These are phyloP conservation scores for Crithidia sp. DNA, from an alignment of 208 protist genomes.

Conservation along the genomic window DNA sequence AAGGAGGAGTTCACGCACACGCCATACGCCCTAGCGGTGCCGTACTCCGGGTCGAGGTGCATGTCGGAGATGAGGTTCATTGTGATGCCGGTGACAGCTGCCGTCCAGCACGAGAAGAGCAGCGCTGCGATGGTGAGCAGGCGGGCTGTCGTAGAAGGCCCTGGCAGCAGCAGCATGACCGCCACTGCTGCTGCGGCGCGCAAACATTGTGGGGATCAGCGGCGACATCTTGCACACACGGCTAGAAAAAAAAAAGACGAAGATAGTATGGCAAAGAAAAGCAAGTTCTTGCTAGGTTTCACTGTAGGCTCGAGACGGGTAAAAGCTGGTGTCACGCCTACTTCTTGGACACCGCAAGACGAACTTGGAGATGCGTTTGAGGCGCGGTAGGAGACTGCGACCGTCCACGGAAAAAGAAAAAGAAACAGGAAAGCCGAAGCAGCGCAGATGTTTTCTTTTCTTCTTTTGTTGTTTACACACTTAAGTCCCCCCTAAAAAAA, in stretches of 20 bases:
- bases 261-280: not conserved
- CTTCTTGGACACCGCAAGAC: too few species aligned
- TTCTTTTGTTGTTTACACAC: not conserved
- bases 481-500: not conserved
- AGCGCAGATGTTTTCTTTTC: not conserved
- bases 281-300: not conserved
- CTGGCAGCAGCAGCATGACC: not conserved
- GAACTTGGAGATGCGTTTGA: too few species aligned
- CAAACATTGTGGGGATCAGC: not conserved
- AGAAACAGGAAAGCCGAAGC: not conserved
- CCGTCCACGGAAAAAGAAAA: too few species aligned
- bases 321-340: too few species aligned
- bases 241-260: not conserved
- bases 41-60: conserved; percentile 81
- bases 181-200: not conserved
- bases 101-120: not conserved
- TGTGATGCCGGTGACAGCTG: conserved; percentile 18
- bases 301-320: too few species aligned
- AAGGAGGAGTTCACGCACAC: conserved; percentile 32
- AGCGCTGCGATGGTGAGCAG: conserved; percentile 13
- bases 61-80: conserved; percentile 73
- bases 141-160: not conserved
- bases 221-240: not conserved
- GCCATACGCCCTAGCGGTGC: conserved; percentile 37
- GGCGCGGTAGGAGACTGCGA: too few species aligned